Base-by-base conservation (phyloP, 257 asterid species). In the Jacaranda mimosifolia region DNA sequence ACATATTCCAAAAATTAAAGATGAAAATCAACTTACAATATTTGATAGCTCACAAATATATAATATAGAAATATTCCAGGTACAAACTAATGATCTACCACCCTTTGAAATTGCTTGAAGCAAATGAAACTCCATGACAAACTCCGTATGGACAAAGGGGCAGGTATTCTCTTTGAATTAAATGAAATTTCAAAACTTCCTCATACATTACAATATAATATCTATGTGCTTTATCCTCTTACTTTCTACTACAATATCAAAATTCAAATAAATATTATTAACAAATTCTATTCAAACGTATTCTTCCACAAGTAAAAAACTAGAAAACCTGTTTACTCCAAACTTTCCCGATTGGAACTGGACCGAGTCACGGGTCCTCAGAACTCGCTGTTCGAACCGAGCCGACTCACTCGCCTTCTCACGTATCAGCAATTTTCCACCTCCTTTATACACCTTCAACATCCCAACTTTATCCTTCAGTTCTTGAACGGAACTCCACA, bases 331-430 rank as follows among this genome's bases (percentile, higher is more conserved):
- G 69, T 64, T 55, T 38, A 72, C 12, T 14, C 60, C 84, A 73
- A 84, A 89, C 81, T 92, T 82, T 7, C 89, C 91, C 0, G 96
- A 92, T 32, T 83, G 85, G 76, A 87, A 90, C 8, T 6, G 74
- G 36, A 85, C 63, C 80, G 85, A 80, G 84, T 87, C 86, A 77
- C 36, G 73, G 3, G 35, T 17, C 14, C 6, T 57, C 42, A 66
- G 5, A 75, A 73, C 87, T 57, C 87, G 81, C 19, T 63, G 63
- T 0, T 38, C 86, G 5, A 83, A 85, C 85, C 97, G 94, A 85
- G 91, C 90, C 4, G 97, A 92, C 91, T 92, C 90, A 46, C 87
- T 83, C 26, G 17, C 62, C 74, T 18, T 80, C 18, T 64, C 80
- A 73, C 80, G 52, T 75, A 80, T 72, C 72, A 88, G 18, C 80